These are phyloP conservation scores for Hemileccinum rubropunctum DNA, from an alignment of 768 basidiomycete genomes.

Conservation along the genomic window DNA sequence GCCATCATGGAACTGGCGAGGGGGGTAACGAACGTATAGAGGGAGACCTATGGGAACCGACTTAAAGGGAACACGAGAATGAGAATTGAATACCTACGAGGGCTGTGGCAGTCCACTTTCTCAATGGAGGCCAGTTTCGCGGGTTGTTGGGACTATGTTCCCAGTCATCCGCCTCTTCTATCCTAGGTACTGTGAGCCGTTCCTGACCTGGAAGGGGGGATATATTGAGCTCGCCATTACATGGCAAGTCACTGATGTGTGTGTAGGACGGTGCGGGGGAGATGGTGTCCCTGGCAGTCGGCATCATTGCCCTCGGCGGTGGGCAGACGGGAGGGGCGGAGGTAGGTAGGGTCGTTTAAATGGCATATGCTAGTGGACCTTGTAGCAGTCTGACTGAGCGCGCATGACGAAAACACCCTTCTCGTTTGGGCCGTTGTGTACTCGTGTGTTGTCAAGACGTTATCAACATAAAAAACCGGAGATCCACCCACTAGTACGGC, in stretches of 20 bases:
- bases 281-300: too few relatives aligned
- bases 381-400: too few relatives aligned
- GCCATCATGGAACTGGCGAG: conserved; percentile 68
- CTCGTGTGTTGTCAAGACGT: too few relatives aligned
- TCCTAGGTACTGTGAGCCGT: conserved; percentile 40
- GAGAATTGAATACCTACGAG: conserved; percentile 50
- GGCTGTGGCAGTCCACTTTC: conserved; percentile 54
- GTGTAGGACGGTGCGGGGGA: conserved; percentile 17
- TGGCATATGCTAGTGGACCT: too few relatives aligned
- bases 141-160: conserved; percentile 57
- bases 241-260: too few relatives aligned
- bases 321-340: too few relatives aligned
- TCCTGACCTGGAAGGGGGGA: conserved; percentile 31
- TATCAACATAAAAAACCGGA: too few relatives aligned
- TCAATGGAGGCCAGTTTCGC: conserved; percentile 56
- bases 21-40: conserved; percentile 54
- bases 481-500: too few relatives aligned
- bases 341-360: too few relatives aligned
- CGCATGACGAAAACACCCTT: too few relatives aligned
- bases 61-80: conserved; percentile 19
- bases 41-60: conserved; percentile 47
- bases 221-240: background rate
- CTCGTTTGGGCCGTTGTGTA: too few relatives aligned
- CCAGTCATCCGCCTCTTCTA: conserved; percentile 51
- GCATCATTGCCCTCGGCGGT: too few relatives aligned